A percentile compares a stretch with the other conserved stretches of the same genome.
Conservation (phyloP, 2,329 filamentous ascomycete species). For the Cladosporium phlei region DNA sequence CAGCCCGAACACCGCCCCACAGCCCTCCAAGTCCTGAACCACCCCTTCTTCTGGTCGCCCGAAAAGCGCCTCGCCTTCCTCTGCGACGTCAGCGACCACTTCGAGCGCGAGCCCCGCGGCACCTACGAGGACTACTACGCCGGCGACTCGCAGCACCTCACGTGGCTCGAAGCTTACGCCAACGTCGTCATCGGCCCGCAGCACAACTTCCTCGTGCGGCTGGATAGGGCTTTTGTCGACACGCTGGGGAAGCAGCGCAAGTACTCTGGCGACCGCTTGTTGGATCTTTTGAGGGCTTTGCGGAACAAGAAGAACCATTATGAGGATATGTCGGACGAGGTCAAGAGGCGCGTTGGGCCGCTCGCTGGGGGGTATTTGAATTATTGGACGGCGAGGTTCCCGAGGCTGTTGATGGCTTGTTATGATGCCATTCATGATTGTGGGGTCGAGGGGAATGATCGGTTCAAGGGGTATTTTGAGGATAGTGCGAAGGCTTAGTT, state of each 20-base stretch:
- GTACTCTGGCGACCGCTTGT: slow-evolving; percentile 76
- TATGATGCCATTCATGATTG: slow-evolving; percentile 69
- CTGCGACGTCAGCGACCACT: slow-evolving; percentile 95
- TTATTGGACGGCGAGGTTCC: slow-evolving; percentile 80
- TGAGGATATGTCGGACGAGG: slow-evolving; percentile 82
- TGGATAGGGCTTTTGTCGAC: slow-evolving; percentile 80
- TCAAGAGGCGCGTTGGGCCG: slow-evolving; percentile 67
- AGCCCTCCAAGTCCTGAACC: slow-evolving; percentile 75
- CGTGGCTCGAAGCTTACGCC: slow-evolving; percentile 51
- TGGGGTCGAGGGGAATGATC: slow-evolving; percentile 57
- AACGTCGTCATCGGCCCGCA: slow-evolving; percentile 45
- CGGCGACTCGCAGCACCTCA: slow-evolving; percentile 55
- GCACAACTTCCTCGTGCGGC: slow-evolving; percentile 68
- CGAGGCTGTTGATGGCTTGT: slow-evolving; percentile 70
- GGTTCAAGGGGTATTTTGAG: slow-evolving; percentile 68
- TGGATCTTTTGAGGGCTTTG: slow-evolving; percentile 83
- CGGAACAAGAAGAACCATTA: slow-evolving; percentile 98
- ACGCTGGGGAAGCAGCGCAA: slow-evolving; percentile 91
- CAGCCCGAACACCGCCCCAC: slow-evolving; percentile 64
- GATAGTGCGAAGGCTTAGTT: slow-evolving; percentile 5
- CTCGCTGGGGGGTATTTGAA: slow-evolving; percentile 71
- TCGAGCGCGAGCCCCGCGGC: slow-evolving; percentile 85
- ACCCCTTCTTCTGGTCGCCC: slow-evolving; percentile 93
- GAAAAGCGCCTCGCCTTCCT: slow-evolving; percentile 87
- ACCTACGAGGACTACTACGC: slow-evolving; percentile 27